These are phyloP conservation scores for Hypoxylon crocopeplum DNA, from an alignment of 495 filamentous ascomycete genomes.

Conservation along the genomic window DNA sequence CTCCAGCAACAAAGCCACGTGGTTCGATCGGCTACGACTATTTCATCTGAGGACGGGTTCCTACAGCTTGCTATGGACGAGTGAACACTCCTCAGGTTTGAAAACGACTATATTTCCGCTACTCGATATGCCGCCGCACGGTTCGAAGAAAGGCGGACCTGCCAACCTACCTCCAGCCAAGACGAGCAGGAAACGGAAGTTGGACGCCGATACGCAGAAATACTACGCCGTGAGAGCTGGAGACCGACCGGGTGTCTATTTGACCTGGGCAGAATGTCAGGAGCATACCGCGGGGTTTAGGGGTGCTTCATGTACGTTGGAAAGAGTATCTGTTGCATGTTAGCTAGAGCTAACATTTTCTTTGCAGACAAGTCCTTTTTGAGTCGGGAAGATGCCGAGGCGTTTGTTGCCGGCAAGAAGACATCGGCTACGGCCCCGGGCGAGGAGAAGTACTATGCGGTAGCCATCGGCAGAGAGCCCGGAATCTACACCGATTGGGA, in stretches of 20 bases:
- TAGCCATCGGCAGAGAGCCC: slow-evolving; percentile 80
- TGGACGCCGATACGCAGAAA: slow-evolving; percentile 60
- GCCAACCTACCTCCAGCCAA: slow-evolving; percentile 16
- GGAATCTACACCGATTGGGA: slow-evolving; percentile 91
- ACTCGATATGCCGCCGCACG: slow-evolving; percentile 35
- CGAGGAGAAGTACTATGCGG: slow-evolving; percentile 71
- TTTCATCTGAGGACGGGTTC: slow-evolving; percentile 12
- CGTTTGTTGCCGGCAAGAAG: slow-evolving; percentile 72
- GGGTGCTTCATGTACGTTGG: slow-evolving; percentile 75
- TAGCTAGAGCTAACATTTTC: slow-evolving; percentile 17
- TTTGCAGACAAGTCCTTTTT: slow-evolving; percentile 80
- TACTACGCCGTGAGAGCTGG: slow-evolving; percentile 89
- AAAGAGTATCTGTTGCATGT: not conserved
- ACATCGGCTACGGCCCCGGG: slow-evolving; percentile 35
- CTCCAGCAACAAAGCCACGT: slow-evolving; percentile 35
- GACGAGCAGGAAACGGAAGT: slow-evolving; percentile 51
- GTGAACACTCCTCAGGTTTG: slow-evolving; percentile 8
- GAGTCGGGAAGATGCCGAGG: slow-evolving; percentile 76
- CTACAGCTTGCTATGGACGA: slow-evolving; percentile 37
- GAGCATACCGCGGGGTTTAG: slow-evolving; percentile 85
- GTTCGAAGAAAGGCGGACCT: slow-evolving; percentile 24
- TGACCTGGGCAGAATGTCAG: slow-evolving; percentile 80
- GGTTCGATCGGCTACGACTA: slow-evolving; percentile 37
- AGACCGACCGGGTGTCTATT: slow-evolving; percentile 83
- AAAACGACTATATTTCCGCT: slow-evolving; percentile 10